A percentile compares a stretch with the other conserved stretches of the same genome.
Conservation (phyloP, 495 filamentous ascomycete species). For the Talaromyces trachyspermus region DNA sequence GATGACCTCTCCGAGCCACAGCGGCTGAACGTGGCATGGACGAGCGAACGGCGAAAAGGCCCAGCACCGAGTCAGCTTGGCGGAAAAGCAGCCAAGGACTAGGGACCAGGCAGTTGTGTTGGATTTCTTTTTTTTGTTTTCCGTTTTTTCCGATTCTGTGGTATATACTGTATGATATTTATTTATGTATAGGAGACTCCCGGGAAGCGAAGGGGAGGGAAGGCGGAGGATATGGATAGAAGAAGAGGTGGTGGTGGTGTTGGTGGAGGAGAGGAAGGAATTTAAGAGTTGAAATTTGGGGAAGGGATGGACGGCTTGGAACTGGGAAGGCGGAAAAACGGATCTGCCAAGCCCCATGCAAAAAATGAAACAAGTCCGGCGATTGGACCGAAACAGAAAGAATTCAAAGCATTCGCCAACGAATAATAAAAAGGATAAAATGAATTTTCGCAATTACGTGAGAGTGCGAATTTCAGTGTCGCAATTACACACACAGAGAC, state of each 20-base stretch:
- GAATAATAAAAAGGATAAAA: not conserved
- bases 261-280: not conserved
- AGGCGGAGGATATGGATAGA: conserved; percentile 14
- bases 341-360: conserved; percentile 4
- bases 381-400: no score
- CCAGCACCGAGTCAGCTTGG: conserved; percentile 49
- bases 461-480: not conserved
- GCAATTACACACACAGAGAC: no score
- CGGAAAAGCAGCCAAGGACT: conserved; percentile 44
- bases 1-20: conserved; percentile 50
- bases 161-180: no score
- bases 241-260: conserved; percentile 10
- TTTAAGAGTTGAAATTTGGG: conserved; percentile 16
- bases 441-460: not conserved
- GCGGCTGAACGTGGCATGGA: conserved; percentile 69
- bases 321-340: no score
- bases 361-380: conserved; percentile 5
- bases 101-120: conserved; percentile 39
- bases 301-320: no score
- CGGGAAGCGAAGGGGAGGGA: conserved; percentile 9
- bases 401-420: no score
- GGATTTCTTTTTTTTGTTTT: no score
- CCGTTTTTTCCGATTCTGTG: no score
- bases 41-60: conserved; percentile 34
- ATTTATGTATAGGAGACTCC: no score